These are phyloP conservation scores for Ogataea henricii DNA, from an alignment of 805 yeast genomes.

Conservation along the genomic window DNA sequence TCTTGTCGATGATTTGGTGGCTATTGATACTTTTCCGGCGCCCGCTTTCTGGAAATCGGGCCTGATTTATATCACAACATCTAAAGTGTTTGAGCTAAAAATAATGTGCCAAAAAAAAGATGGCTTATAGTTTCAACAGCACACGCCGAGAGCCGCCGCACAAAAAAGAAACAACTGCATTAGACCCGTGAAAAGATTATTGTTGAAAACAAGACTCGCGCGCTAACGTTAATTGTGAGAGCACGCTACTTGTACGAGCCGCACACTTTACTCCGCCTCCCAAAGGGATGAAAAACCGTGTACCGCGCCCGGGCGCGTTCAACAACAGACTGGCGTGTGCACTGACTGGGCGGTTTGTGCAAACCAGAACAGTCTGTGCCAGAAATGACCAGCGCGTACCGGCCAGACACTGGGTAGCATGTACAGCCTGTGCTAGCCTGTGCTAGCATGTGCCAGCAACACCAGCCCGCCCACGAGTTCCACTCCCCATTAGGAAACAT, in stretches of 20 bases:
- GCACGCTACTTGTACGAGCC: neutral
- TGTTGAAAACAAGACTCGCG: neutral
- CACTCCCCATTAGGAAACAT: neutral
- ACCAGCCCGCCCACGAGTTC: too few relatives aligned
- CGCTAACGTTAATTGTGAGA: neutral
- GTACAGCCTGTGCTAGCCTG: too few relatives aligned
- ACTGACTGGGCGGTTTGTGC: too few relatives aligned
- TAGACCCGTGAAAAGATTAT: neutral
- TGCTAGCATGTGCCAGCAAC: too few relatives aligned
- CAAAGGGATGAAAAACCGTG: conserved; percentile 1
- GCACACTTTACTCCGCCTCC: conserved; percentile 2
- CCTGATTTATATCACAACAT: neutral
- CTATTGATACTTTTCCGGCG: neutral
- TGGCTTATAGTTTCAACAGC: neutral
- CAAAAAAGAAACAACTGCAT: neutral
- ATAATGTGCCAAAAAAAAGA: conserved; percentile 1
- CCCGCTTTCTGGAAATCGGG: neutral
- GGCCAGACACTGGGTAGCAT: too few relatives aligned
- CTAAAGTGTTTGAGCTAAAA: neutral
- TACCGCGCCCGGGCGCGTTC: too few relatives aligned
- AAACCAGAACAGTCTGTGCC: too few relatives aligned
- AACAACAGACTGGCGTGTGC: too few relatives aligned
- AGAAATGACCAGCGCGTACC: neutral
- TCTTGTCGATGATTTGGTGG: too few relatives aligned
- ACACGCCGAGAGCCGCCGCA: neutral